These are phyloP conservation scores for Aspergillus tubingensis DNA, from an alignment of 2,329 filamentous ascomycete genomes.

Conservation along the genomic window DNA sequence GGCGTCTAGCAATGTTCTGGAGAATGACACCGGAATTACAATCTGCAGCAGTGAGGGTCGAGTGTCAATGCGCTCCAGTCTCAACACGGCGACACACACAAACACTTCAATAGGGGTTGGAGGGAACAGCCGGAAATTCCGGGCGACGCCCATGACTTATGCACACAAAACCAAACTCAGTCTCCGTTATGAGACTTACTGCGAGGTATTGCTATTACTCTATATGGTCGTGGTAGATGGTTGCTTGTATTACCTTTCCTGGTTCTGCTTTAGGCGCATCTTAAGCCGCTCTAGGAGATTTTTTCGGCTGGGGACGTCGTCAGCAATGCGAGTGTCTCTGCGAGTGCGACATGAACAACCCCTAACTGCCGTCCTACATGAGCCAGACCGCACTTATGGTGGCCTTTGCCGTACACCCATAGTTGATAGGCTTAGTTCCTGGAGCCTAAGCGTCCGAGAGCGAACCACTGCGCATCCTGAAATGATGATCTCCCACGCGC, in stretches of 20 bases:
- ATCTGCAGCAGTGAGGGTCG: neutral
- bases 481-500: slow-evolving; percentile 11
- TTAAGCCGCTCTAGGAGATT: neutral
- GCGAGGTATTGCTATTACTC: neutral
- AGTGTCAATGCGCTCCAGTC: neutral
- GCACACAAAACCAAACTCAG: neutral
- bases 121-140: neutral
- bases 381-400: neutral
- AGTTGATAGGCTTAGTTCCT: neutral
- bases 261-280: neutral
- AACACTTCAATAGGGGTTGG: neutral
- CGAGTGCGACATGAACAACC: neutral
- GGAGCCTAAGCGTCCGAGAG: neutral
- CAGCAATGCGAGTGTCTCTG: neutral
- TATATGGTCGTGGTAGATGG: neutral
- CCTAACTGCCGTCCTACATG: slow-evolving; percentile 1
- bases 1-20: neutral
- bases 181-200: neutral
- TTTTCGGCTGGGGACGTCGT: neutral
- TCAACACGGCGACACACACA: neutral
- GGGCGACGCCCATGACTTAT: neutral
- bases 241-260: neutral
- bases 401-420: neutral
- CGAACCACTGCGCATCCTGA: slow-evolving; percentile 1
- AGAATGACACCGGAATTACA: slow-evolving; percentile 2